Conservation (phyloP, 1,139 yeast species). For the Yamadazyma epiphylla region DNA sequence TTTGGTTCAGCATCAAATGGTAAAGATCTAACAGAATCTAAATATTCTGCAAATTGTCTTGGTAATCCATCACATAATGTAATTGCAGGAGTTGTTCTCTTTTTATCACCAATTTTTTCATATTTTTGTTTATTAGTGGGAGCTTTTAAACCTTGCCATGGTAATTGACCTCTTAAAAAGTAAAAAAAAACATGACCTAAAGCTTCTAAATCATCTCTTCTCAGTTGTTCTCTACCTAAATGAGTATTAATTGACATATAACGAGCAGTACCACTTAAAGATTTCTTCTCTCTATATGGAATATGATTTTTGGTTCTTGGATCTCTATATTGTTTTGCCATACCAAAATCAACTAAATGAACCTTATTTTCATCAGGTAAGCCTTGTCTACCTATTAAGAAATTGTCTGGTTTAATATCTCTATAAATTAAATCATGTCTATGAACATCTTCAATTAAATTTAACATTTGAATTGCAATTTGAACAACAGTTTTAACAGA, state of each 20-base stretch:
- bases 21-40: slow-evolving; percentile 76
- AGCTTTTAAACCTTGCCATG: slow-evolving; percentile 99
- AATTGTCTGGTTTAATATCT: slow-evolving; percentile 95
- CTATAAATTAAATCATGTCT: slow-evolving; percentile 87
- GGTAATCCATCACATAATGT: slow-evolving; percentile 84
- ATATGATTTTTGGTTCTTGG: slow-evolving; percentile 94
- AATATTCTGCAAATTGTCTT: slow-evolving; percentile 79
- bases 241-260: slow-evolving; percentile 98
- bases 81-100: slow-evolving; percentile 76
- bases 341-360: slow-evolving; percentile 83
- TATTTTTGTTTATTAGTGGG: slow-evolving; percentile 95
- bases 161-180: slow-evolving; percentile 88
- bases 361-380: slow-evolving; percentile 48
- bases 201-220: slow-evolving; percentile 95
- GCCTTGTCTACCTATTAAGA: slow-evolving; percentile 73
- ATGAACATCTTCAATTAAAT: slow-evolving; percentile 82
- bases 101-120: slow-evolving; percentile 94
- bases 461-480: slow-evolving; percentile 89
- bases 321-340: slow-evolving; percentile 97
- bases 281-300: slow-evolving; percentile 92
- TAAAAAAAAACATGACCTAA: slow-evolving; percentile 94
- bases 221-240: slow-evolving; percentile 91
- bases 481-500: slow-evolving; percentile 84
- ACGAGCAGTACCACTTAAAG: slow-evolving; percentile 94
- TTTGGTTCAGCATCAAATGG: slow-evolving; percentile 95